Evolutionary conservation across 2,329 filamentous ascomycete species (phyloP).

Genomic region (Cordyceps farinosa): DNA sequence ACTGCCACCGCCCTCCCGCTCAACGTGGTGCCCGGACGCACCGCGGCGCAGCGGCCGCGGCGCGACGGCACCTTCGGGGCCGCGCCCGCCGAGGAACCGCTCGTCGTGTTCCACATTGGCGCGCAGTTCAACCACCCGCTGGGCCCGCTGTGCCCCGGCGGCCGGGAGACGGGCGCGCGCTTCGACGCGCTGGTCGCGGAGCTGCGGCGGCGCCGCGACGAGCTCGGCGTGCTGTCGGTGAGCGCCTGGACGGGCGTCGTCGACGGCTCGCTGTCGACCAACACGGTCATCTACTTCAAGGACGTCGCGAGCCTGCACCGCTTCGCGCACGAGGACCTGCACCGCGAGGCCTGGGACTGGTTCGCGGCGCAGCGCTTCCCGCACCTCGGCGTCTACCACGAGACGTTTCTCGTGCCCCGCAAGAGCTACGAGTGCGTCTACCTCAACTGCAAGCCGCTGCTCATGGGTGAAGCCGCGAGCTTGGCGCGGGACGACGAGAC

Average conservation of each 20-base stretch:
- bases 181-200: constrained; percentile 38
- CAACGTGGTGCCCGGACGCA: constrained; percentile 31
- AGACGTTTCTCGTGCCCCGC: constrained; percentile 45
- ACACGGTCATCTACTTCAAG: constrained; percentile 50
- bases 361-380: constrained; percentile 36
- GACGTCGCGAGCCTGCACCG: constrained; percentile 45
- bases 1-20: constrained; percentile 17
- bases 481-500: constrained; percentile 22
- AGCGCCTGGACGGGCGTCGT: constrained; percentile 40
- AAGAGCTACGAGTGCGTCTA: constrained; percentile 51
- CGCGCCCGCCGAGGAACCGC: constrained; percentile 26
- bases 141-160: constrained; percentile 45
- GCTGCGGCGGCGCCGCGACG: constrained; percentile 34
- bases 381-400: constrained; percentile 52
- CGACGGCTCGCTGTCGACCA: constrained; percentile 37
- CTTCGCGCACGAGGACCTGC: constrained; percentile 48
- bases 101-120: constrained; percentile 45
- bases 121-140: constrained; percentile 47
- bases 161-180: constrained; percentile 34
- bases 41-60: constrained; percentile 33
- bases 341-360: constrained; percentile 49
- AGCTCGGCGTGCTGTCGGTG: constrained; percentile 45
- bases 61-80: constrained; percentile 26
- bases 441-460: constrained; percentile 38
- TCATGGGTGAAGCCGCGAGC: constrained; percentile 33